These are phyloP conservation scores for Leucosporidium creatinivorum DNA, from an alignment of 768 basidiomycete species.

Conservation along the genomic window DNA sequence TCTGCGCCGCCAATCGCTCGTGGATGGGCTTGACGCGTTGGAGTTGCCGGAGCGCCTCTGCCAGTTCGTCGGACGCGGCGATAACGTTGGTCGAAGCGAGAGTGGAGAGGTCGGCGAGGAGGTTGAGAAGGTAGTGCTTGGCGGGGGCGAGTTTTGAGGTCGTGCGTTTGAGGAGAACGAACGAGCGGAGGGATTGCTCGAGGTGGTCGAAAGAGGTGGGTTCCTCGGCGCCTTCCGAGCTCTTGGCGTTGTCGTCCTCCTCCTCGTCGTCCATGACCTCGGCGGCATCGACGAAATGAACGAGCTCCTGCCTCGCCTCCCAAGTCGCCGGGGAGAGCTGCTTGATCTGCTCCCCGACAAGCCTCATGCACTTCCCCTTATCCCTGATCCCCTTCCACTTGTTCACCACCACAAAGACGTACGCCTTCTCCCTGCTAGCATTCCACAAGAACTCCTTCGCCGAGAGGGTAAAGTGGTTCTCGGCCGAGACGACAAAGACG, in stretches of 20 bases:
- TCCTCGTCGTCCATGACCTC: slow-evolving; percentile 40
- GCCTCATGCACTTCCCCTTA: slow-evolving; percentile 81
- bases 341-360: slow-evolving; percentile 88
- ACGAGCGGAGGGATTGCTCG: slow-evolving; percentile 81
- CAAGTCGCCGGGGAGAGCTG: slow-evolving; percentile 85
- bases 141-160: slow-evolving; percentile 93
- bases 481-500: slow-evolving; percentile 94
- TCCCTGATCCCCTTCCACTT: slow-evolving; percentile 92
- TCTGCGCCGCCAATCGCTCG: slow-evolving; percentile 72
- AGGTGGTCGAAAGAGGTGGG: slow-evolving; percentile 66
- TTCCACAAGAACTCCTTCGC: slow-evolving; percentile 88
- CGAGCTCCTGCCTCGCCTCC: slow-evolving; percentile 82
- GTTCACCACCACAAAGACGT: slow-evolving; percentile 97
- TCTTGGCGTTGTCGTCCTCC: slow-evolving; percentile 57
- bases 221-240: slow-evolving; percentile 37
- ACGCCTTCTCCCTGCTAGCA: slow-evolving; percentile 94
- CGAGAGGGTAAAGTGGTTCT: slow-evolving; percentile 96
- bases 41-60: slow-evolving; percentile 63
- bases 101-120: slow-evolving; percentile 83
- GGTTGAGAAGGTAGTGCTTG: slow-evolving; percentile 78
- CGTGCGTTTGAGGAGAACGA: slow-evolving; percentile 90
- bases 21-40: slow-evolving; percentile 66
- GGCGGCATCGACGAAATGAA: slow-evolving; percentile 95
- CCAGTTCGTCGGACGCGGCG: slow-evolving; percentile 70
- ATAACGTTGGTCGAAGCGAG: slow-evolving; percentile 78